Percentiles rank a stretch among this genome's conserved stretches.
phyloP scores from a whole-genome alignment of 2,329 filamentous ascomycete genomes.

The Aspergillus sp. region DNA sequence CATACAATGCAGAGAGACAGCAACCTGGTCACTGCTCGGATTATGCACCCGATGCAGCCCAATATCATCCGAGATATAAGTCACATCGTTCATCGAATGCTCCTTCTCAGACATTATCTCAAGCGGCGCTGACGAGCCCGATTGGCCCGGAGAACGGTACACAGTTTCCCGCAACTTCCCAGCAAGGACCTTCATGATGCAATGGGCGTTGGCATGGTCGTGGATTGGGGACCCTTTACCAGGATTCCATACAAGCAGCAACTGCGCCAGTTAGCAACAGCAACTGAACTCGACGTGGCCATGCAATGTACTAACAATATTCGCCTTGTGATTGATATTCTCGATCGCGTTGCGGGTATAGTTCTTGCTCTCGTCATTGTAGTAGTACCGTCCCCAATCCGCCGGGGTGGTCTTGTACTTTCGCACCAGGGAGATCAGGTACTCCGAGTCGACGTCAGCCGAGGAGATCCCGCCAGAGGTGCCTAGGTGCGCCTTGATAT shows the following conservation, averaged over 20 bases:
- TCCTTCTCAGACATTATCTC: conserved; percentile 23
- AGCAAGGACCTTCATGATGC: conserved; percentile 35
- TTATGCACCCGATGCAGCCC: conserved; percentile 31
- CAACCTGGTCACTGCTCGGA: conserved; percentile 22
- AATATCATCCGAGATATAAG: conserved; percentile 32
- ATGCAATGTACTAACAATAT: conserved; percentile 22
- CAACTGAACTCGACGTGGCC: too few relatives aligned
- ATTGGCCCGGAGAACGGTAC: conserved; percentile 18
- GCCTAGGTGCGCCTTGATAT: conserved; percentile 28
- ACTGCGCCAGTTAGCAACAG: conserved; percentile 11
- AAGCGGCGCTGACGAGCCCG: conserved; percentile 16
- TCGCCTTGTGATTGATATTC: conserved; percentile 32
- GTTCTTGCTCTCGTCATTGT: conserved; percentile 31
- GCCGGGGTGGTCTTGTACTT: conserved; percentile 27
- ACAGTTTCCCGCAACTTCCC: conserved; percentile 29
- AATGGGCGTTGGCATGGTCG: conserved; percentile 36
- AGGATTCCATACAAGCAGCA: conserved; percentile 34
- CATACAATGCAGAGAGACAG: conserved; percentile 33
- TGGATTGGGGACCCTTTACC: conserved; percentile 35
- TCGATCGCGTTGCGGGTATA: conserved; percentile 33
- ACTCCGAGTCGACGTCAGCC: conserved; percentile 21
- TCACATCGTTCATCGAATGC: conserved; percentile 26
- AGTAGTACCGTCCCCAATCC: conserved; percentile 27
- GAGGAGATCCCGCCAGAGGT: conserved; percentile 24
- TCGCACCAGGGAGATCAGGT: conserved; percentile 24